Percentiles rank a stretch among this genome's conserved stretches.
These are phyloP conservation scores for Naumovozyma baii DNA, from an alignment of 805 yeast species.

Conservation along the genomic window DNA sequence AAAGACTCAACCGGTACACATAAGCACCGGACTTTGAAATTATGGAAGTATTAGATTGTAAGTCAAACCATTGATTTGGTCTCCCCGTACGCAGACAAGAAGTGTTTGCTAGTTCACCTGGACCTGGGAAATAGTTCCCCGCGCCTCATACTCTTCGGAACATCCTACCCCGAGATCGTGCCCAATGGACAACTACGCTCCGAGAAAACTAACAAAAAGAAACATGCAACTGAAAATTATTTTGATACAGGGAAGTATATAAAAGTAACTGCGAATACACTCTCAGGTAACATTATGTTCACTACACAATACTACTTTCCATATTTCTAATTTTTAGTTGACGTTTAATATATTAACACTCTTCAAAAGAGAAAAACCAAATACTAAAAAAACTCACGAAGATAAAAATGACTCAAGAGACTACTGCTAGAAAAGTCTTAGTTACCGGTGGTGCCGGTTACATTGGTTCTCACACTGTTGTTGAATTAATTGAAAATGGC, in stretches of 20 bases:
- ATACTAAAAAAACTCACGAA: conserved; percentile 1
- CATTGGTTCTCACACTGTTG: conserved; percentile 74
- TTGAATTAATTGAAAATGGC: conserved; percentile 51
- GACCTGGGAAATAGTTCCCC: too few relatives aligned
- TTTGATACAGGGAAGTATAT: not conserved
- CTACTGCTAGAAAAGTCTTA: conserved; percentile 35
- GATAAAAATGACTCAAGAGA: conserved; percentile 1
- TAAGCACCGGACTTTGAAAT: too few relatives aligned
- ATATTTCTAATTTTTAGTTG: too few relatives aligned
- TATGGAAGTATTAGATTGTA: too few relatives aligned
- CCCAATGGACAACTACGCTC: not conserved
- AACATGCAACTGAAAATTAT: not conserved
- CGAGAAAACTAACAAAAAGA: too few relatives aligned
- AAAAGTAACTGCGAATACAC: not conserved
- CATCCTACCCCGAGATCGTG: not conserved
- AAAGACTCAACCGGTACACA: too few relatives aligned
- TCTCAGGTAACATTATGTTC: not conserved
- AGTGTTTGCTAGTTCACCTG: too few relatives aligned
- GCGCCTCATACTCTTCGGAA: not conserved
- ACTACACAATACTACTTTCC: too few relatives aligned
- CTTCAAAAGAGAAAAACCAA: too few relatives aligned
- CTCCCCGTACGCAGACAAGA: too few relatives aligned
- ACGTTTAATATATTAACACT: too few relatives aligned
- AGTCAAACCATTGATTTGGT: too few relatives aligned
- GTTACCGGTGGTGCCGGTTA: conserved; percentile 87